Evolutionary conservation across 768 basidiomycete species (phyloP), one percentile per base, ranked within the genome.

Genomic region (Chalciporus piperatus): DNA sequence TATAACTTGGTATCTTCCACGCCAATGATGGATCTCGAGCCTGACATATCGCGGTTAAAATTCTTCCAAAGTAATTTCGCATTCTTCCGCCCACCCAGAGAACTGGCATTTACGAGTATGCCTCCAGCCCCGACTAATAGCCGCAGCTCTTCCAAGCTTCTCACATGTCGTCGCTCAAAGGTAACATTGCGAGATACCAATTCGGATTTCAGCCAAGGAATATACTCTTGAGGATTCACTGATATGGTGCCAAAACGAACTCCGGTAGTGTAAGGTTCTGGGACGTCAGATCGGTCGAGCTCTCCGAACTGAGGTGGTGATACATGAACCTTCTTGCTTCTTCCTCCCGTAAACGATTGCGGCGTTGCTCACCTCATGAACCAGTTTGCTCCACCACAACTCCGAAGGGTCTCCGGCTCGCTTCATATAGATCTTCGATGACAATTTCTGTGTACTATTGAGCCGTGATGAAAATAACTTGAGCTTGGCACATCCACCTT

Each of bases 1-100:
- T 81, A 83, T 20, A 93, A 71, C 20, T 71, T 73, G 51, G 76
- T 75, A 66, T 97, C 94, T 61, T 93, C 85, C 3, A 95, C 82
- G 6, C 92, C 93, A 12, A 88, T 80, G 39, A 96, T 75, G 28
- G 81, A 83, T 45, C 81, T 76, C 9, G 92, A 83, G 4, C 87
- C 87, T 78, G 45, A 37, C 30, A 27, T 20, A 12, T 32, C 16
- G 38, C 17, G 32, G 23, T 33, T 17, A 46, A 50, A 16, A 59
- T 17, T 12, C 19, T 48, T 17, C 4, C 3, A 27, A 20, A 16
- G 40, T 41, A 14, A 45, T 27, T 23, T 14, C 8, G 10, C 17
- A n/a, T 52, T 16, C n/a, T 19, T 39, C 43, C 72, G 51, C 27
- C 27, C 41, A 76, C 82, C 83, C 8, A 85, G 71, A 10, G 77